Percentiles rank a stretch among this genome's conserved stretches.
Conservation (phyloP, 164 flowering plant genomes). For the Sextonia rubra region DNA sequence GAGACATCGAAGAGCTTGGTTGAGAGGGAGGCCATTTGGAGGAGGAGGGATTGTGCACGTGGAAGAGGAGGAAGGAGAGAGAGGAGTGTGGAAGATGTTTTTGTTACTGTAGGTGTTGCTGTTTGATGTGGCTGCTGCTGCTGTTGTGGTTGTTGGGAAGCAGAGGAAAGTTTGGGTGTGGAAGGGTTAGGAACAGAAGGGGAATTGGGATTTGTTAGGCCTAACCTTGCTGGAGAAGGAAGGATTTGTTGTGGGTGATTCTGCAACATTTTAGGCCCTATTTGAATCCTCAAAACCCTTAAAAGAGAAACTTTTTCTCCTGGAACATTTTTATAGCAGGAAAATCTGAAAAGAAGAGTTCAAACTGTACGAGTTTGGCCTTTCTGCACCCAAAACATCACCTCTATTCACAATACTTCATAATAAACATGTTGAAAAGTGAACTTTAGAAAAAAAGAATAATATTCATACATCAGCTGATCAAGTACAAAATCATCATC, state of each 20-base stretch:
- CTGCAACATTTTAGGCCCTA: slow-evolving; percentile 42
- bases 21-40: slow-evolving; percentile 80
- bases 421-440: too few relatives aligned
- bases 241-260: slow-evolving; percentile 51
- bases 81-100: slow-evolving; percentile 65
- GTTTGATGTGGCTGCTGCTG: slow-evolving; percentile 9
- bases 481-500: too few relatives aligned
- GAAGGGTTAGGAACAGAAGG: slow-evolving; percentile 43
- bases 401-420: too few relatives aligned
- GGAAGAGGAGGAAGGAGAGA: slow-evolving; percentile 88
- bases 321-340: too few relatives aligned
- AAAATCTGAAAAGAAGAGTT: too few relatives aligned
- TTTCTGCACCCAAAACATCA: too few relatives aligned
- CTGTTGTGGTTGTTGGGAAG: slow-evolving; percentile 23
- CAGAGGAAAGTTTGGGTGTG: slow-evolving; percentile 46
- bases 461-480: too few relatives aligned
- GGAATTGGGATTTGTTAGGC: slow-evolving; percentile 68
- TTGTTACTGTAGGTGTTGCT: slow-evolving; percentile 24
- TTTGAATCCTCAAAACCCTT: too few relatives aligned
- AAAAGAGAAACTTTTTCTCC: too few relatives aligned
- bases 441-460: too few relatives aligned
- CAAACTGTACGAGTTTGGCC: too few relatives aligned
- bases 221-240: slow-evolving; percentile 82
- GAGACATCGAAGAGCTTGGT: slow-evolving; percentile 80
- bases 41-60: slow-evolving; percentile 80